Base-by-base conservation (phyloP, 2,329 filamentous ascomycete species). In the Trichoderma atrobrunneum region DNA sequence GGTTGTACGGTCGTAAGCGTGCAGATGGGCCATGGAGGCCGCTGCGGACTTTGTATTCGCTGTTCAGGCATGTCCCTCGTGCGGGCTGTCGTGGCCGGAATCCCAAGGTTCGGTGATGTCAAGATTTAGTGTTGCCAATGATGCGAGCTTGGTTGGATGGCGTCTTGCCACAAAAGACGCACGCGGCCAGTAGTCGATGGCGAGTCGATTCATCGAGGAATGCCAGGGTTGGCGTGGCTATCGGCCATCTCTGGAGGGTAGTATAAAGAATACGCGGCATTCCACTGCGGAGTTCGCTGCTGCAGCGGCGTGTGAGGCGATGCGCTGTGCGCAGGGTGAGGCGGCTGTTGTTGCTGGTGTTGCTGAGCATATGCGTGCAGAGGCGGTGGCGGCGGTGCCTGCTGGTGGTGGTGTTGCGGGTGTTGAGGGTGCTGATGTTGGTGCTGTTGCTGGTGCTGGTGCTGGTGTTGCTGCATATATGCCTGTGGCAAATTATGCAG, bases 381-480 rank as follows among this genome's bases (percentile, higher is more conserved):
- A 3, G 66, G 66, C 16, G 66, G 66, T 14, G 48, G 63, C 24
- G 66, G 65, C 12, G 65, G 65, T 18, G 54, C 56, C 26, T 65
- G 77, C 21, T 77, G 76, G 7, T 63, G 76, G 26, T 76, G 77
- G 26, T 79, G 76, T n/a, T 76, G 77, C 74, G 76, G 77, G n/a
- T 79, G 76, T 54, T 30, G 73, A 36, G 79, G 79, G 18, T 78
- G 77, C 5, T 79, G 75, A 21, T 77, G 76, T 5, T 64, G 75
- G 18, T 75, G 76, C 28, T 75, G 76, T 7, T 74, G 73, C 72
- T 76, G 74, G 70, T 79, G 78, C 21, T 77, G 77, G 12, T 78
- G 76, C 48, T 30, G 73, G 36, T 78, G 77, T 5, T 77, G 77
- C 73, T 77, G 77, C 67, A 80, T 76, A 73, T 80, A 81, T 36